phyloP scores from a whole-genome alignment of 129 eudicot species.

The Apium graveolens region DNA sequence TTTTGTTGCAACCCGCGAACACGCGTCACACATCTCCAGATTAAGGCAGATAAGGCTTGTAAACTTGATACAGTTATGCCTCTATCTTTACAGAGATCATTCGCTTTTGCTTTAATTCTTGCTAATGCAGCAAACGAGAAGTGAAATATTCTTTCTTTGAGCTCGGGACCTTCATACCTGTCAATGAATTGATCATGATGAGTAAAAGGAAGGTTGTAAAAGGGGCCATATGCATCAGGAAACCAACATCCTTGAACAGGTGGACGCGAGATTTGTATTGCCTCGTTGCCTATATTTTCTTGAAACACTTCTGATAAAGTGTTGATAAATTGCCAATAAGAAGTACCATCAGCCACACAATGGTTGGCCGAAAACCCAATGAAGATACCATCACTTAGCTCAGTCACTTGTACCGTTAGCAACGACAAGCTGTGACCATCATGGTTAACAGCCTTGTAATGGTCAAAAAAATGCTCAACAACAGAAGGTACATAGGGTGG shows the following conservation, averaged over 20 bases:
- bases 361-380: conserved; percentile 53
- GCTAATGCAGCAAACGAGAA: conserved; percentile 22
- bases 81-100: conserved; percentile 13
- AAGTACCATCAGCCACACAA: conserved; percentile 45
- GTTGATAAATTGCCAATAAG: conserved; percentile 58
- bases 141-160: conserved; percentile 29
- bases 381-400: conserved; percentile 51
- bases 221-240: conserved; percentile 31
- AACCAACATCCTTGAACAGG: conserved; percentile 29
- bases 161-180: conserved; percentile 11
- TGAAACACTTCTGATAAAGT: conserved; percentile 26
- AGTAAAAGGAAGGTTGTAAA: conserved; percentile 27
- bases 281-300: neutral
- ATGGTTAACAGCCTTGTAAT: conserved; percentile 33
- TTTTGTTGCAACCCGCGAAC: conserved; percentile 8
- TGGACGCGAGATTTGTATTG: neutral
- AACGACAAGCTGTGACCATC: conserved; percentile 43
- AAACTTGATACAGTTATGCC: conserved; percentile 22
- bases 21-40: conserved; percentile 32
- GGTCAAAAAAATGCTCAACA: conserved; percentile 52
- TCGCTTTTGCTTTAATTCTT: conserved; percentile 29
- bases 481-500: conserved; percentile 42
- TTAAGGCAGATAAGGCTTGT: conserved; percentile 25
- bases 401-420: conserved; percentile 51
- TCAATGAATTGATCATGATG: conserved; percentile 22